phyloP scores from a whole-genome alignment of 2,329 filamentous ascomycete genomes.

The Fusarium temperatum region DNA sequence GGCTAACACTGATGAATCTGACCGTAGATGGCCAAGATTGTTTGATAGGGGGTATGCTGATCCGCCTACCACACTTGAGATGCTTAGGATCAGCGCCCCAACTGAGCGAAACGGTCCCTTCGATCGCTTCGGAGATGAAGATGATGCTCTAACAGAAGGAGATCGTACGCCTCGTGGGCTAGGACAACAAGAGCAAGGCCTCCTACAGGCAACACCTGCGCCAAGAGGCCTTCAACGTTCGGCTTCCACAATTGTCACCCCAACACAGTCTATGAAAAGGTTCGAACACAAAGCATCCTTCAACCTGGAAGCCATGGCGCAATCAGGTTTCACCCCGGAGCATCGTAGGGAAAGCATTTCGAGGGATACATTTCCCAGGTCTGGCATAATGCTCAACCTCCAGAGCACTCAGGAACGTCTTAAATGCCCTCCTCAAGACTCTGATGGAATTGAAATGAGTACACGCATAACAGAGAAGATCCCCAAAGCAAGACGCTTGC shows the following conservation, averaged over 20 bases:
- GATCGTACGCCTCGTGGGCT: slow-evolving; percentile 2
- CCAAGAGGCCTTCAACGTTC: slow-evolving; percentile 16
- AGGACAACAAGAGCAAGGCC: not conserved
- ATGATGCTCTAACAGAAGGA: not conserved
- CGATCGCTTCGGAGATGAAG: not conserved
- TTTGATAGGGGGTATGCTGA: slow-evolving; percentile 11
- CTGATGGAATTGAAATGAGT: not conserved
- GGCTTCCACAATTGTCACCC: slow-evolving; percentile 31
- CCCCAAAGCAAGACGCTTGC: not conserved
- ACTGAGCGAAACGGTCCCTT: not conserved
- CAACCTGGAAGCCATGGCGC: slow-evolving; percentile 14
- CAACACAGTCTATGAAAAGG: slow-evolving; percentile 24
- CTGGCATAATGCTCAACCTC: slow-evolving; percentile 24
- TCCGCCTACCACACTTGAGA: not conserved
- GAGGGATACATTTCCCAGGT: slow-evolving; percentile 3
- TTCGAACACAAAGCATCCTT: slow-evolving; percentile 22
- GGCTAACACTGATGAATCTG: not conserved
- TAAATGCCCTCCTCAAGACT: not conserved
- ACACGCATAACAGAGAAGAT: not conserved
- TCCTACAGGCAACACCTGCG: not conserved
- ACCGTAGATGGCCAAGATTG: slow-evolving; percentile 24
- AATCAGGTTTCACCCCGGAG: slow-evolving; percentile 37
- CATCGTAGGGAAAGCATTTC: not conserved
- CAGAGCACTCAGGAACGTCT: slow-evolving; percentile 24
- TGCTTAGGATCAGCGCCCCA: not conserved